Evolutionary conservation across 2,329 filamentous ascomycete genomes (phyloP).

Genomic region (Exophiala sideris): DNA sequence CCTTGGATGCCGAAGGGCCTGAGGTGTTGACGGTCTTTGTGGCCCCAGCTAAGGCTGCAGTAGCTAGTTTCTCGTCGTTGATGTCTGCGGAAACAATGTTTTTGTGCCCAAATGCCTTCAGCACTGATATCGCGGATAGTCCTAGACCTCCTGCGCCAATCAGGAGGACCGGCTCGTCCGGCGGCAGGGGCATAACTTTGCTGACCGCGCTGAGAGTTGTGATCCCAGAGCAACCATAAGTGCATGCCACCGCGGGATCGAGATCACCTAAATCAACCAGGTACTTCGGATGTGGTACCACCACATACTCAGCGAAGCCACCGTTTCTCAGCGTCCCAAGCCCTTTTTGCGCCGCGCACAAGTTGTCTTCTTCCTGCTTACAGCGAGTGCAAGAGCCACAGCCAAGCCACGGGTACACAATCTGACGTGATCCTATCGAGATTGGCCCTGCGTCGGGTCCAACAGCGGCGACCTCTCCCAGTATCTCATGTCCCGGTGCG

Average conservation of each 20-base stretch:
- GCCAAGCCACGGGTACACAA: constrained; percentile 17
- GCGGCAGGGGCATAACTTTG: constrained; percentile 9
- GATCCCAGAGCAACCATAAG: constrained; percentile 10
- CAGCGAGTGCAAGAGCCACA: constrained; percentile 9
- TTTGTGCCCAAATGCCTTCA: constrained; percentile 10
- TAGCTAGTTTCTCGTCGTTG: constrained; percentile 4
- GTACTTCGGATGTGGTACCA: constrained; percentile 19
- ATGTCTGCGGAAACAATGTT: constrained; percentile 16
- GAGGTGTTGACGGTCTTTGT: constrained; percentile 4
- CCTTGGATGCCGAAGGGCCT: neutral
- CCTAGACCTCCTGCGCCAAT: constrained; percentile 8
- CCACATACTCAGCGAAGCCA: constrained; percentile 23
- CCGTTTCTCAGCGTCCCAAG: constrained; percentile 51
- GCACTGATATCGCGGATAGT: constrained; percentile 17
- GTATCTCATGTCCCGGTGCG: constrained; percentile 59
- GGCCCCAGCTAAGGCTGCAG: constrained; percentile 14
- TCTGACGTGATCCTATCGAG: constrained; percentile 2
- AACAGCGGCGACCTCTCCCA: constrained; percentile 50
- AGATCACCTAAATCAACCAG: constrained; percentile 30
- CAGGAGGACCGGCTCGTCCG: constrained; percentile 9
- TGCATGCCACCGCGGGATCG: constrained; percentile 31
- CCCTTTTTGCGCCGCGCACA: constrained; percentile 67
- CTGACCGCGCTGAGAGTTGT: constrained; percentile 9
- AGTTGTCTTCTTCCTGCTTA: constrained; percentile 54
- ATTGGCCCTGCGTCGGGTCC: constrained; percentile 4